Evolutionary conservation across 2,329 filamentous ascomycete species (phyloP), one percentile per base, ranked within the genome.

Genomic region (Zymoseptoria brevis): DNA sequence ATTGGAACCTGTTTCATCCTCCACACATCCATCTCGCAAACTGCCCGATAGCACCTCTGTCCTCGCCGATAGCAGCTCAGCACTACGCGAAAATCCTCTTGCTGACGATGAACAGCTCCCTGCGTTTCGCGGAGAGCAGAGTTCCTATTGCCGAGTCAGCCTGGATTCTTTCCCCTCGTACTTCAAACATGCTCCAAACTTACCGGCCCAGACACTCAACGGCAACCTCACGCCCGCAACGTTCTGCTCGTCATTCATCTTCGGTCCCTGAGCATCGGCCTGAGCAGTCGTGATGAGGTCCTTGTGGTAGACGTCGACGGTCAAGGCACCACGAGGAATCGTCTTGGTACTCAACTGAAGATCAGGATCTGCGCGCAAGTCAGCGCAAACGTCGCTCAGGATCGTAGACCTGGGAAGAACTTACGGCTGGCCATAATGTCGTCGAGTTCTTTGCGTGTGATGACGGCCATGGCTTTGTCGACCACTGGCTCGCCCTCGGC

Each of bases 181-280:
- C 2, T 19, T 26, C 45, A 19, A n/a, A 49, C 19, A 22, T 22
- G 26, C 26, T 26, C 16, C 7, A 21, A 49, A 29, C n/a, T 21
- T 59, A 50, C 57, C 57, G 22, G 19, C 57, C 57, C 8, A 67
- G 19, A 62, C 60, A 19, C 53, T 59, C 11, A 64, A 26, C 53
- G 66, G 66, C 54, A 68, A 24, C 21, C 48, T 61, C 13, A 68
- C 53, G 45, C 58, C 53, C 19, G 65, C 66, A 2, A 68, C 55
- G 55, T 68, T 67, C 16, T 57, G 52, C 11, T 60, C 56, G 52
- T 52, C 45, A 30, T 66, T 68, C 7, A 57, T 60, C 50, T 55
- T n/a, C n/a, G 61, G 56, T 22, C 60, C 55, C 26, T 41, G 19
- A 3, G 19, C 56, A 16, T 35, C 22, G 11, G 51, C 30, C 55